Conservation (phyloP, 305 asterid genomes). For the Rubia occidens region DNA sequence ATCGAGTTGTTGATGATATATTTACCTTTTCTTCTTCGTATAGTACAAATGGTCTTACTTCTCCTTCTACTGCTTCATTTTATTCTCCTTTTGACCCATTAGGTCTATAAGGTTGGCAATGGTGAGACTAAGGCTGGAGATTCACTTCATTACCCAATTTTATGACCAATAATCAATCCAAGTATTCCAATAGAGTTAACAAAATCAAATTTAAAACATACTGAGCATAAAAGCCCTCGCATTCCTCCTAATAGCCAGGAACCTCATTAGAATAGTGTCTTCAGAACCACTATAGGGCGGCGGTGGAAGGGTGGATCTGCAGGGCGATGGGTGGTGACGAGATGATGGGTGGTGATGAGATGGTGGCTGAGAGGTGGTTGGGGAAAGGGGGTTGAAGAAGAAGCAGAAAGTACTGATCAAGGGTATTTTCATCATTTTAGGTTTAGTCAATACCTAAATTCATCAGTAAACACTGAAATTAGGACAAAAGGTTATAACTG, state of each 20-base stretch:
- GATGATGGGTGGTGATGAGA: too few species aligned
- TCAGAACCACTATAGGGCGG: too few species aligned
- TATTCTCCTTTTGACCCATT: conserved; percentile 90
- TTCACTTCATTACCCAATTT: conserved; percentile 77
- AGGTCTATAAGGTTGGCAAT: conserved; percentile 57
- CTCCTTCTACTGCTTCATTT: conserved; percentile 92
- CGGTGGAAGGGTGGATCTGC: too few species aligned
- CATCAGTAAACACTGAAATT: too few species aligned
- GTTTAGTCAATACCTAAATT: too few species aligned
- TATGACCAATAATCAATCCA: conserved; percentile 94
- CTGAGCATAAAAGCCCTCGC: conserved; percentile 91
- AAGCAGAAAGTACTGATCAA: too few species aligned
- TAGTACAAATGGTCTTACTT: conserved; percentile 90
- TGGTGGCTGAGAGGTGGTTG: too few species aligned
- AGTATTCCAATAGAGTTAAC: conserved; percentile 87
- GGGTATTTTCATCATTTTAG: too few species aligned
- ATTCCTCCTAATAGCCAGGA: conserved; percentile 83
- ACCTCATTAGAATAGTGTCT: conserved; percentile 22
- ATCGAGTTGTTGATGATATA: conserved; percentile 93
- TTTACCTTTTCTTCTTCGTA: conserved; percentile 97
- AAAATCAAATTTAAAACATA: conserved; percentile 66
- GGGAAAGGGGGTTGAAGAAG: too few species aligned
- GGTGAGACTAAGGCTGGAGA: conserved; percentile 67
- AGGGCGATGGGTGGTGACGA: conserved; percentile 15
- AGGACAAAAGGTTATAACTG: too few species aligned